Conservation (phyloP, 208 protist genomes). For the Crithidia acanthocephali region DNA sequence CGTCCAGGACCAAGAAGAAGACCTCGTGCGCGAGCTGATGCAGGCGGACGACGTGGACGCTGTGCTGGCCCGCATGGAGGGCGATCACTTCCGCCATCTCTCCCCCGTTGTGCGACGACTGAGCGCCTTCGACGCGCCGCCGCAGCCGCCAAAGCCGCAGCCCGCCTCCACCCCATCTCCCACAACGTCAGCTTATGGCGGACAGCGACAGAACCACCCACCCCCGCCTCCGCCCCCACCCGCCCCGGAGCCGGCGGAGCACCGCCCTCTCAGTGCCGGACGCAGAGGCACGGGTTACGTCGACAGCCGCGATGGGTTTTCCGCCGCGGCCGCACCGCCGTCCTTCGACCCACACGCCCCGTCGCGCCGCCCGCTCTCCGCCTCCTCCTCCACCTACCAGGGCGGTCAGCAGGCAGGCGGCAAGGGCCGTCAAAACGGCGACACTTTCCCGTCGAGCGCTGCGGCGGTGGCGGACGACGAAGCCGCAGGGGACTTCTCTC, state of each 20-base stretch:
- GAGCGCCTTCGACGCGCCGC: constrained; percentile 34
- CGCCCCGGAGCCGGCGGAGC: neutral
- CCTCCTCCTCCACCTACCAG: neutral
- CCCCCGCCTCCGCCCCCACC: constrained; percentile 25
- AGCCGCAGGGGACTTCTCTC: neutral
- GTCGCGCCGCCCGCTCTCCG: neutral
- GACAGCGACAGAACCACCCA: neutral
- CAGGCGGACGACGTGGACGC: constrained; percentile 69
- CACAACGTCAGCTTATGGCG: neutral
- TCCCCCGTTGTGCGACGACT: constrained; percentile 45
- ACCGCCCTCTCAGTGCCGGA: neutral
- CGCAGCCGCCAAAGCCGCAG: neutral
- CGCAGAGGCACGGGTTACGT: neutral
- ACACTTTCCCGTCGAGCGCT: neutral
- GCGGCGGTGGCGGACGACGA: neutral
- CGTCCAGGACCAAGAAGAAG: constrained; percentile 57
- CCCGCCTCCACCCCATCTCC: neutral
- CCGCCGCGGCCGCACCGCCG: neutral
- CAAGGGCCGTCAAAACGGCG: no score
- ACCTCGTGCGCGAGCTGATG: constrained; percentile 77
- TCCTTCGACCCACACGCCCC: neutral
- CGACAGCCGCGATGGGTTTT: constrained; percentile 1
- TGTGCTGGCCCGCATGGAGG: constrained; percentile 70
- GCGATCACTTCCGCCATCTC: constrained; percentile 48
- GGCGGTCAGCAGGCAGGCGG: neutral